Conservation (phyloP, 768 basidiomycete species). For the Vararia minispora region DNA sequence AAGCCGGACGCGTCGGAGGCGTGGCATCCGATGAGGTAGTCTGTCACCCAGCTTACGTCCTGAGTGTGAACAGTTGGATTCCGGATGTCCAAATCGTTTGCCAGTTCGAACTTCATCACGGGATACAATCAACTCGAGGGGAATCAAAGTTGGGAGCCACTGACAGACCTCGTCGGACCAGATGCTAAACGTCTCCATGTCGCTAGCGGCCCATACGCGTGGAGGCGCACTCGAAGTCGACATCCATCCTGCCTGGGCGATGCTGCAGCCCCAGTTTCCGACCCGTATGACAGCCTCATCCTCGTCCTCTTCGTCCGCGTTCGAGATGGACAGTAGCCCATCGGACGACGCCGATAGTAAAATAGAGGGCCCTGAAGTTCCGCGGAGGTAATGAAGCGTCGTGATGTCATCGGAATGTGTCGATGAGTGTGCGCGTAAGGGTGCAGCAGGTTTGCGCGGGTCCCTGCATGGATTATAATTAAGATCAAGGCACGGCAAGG, state of each 20-base stretch:
- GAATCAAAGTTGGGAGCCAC: too few species aligned
- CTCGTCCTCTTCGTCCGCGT: conserved; percentile 69
- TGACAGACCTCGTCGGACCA: conserved; percentile 62
- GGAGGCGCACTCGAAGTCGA: conserved; percentile 21
- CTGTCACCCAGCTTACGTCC: conserved; percentile 61
- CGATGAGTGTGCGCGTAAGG: conserved; percentile 65
- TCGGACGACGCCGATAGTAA: conserved; percentile 81
- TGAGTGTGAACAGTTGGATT: conserved; percentile 47
- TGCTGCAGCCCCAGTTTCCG: conserved; percentile 78
- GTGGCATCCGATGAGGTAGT: conserved; percentile 57
- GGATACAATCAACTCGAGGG: too few species aligned
- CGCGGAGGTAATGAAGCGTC: conserved; percentile 42
- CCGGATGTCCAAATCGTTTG: conserved; percentile 51
- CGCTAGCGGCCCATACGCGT: conserved; percentile 74
- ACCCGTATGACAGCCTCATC: conserved; percentile 77
- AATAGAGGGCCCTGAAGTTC: conserved; percentile 14
- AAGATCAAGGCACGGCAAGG: conserved; percentile 3
- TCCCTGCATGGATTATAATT: conserved; percentile 45
- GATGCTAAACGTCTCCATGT: conserved; percentile 89
- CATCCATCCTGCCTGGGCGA: conserved; percentile 70
- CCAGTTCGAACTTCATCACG: conserved; percentile 41
- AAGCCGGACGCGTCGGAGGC: conserved; percentile 26
- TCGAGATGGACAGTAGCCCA: conserved; percentile 65
- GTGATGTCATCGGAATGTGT: conserved; percentile 95
- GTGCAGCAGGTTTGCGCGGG: conserved; percentile 61